phyloP scores from a whole-genome alignment of 345 rosid genomes.

The Euphorbia peplus region DNA sequence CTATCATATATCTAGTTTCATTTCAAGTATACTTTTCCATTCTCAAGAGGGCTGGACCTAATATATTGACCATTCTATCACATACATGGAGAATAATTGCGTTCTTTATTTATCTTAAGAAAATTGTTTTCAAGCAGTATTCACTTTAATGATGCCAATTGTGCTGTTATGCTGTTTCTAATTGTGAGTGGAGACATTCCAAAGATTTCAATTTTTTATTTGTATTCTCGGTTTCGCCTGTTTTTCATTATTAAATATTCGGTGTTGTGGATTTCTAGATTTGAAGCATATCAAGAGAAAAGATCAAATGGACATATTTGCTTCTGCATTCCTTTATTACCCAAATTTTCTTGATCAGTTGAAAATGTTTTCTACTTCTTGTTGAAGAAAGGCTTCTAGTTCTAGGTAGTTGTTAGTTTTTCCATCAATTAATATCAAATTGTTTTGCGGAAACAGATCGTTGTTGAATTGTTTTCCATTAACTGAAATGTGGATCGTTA shows the following conservation, averaged over 20 bases:
- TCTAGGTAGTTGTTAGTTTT: background rate
- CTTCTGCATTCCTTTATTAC: background rate
- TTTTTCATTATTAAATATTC: background rate
- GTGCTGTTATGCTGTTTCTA: background rate
- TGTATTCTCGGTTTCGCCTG: background rate
- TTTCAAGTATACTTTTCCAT: background rate
- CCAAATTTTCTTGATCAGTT: background rate
- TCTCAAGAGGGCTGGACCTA: background rate
- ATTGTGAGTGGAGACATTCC: background rate
- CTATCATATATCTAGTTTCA: background rate
- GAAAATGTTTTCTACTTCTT: background rate
- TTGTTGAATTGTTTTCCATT: background rate
- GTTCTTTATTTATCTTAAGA: background rate
- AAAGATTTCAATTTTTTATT: background rate
- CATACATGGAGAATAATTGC: background rate
- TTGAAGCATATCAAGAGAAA: background rate
- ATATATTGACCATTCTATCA: background rate
- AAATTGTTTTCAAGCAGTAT: background rate
- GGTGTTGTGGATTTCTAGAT: background rate
- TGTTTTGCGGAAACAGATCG: background rate
- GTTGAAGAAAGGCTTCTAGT: constrained; percentile 1
- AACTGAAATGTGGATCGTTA: too few species aligned
- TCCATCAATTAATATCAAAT: background rate
- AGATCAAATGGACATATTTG: background rate
- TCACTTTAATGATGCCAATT: background rate